Conservation (phyloP, 306 rosid species). For the Quercus engelmannii region DNA sequence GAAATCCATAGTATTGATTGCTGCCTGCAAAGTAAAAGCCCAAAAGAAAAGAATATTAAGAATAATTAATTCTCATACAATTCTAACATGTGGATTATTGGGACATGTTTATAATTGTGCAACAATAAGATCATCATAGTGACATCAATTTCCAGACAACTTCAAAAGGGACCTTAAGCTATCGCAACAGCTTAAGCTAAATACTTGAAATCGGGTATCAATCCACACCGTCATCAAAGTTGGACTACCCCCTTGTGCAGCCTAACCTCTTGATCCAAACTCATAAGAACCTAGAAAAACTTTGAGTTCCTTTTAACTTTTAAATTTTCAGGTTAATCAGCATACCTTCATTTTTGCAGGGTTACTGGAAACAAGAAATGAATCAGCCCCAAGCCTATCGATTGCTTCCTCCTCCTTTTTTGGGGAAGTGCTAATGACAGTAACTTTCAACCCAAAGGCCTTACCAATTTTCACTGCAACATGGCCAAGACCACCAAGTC, state of each 20-base stretch:
- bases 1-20: slow-evolving; percentile 77
- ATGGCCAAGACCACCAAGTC: slow-evolving; percentile 96
- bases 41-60: neutral
- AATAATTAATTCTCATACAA: slow-evolving; percentile 1
- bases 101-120: neutral
- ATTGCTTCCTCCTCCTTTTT: slow-evolving; percentile 67
- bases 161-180: neutral
- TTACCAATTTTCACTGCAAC: slow-evolving; percentile 80
- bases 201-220: neutral
- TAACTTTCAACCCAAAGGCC: slow-evolving; percentile 94
- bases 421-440: slow-evolving; percentile 80
- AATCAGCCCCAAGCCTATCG: slow-evolving; percentile 71
- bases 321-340: neutral
- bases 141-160: neutral
- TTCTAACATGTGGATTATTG: neutral
- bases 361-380: slow-evolving; percentile 67
- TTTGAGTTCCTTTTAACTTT: neutral
- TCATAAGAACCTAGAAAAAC: slow-evolving; percentile 1
- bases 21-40: slow-evolving; percentile 43
- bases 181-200: neutral
- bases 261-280: neutral
- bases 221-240: neutral
- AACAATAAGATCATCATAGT: neutral
- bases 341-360: slow-evolving; percentile 59
- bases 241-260: neutral